phyloP scores from a whole-genome alignment of 768 basidiomycete species.

The Boletales sp. region DNA sequence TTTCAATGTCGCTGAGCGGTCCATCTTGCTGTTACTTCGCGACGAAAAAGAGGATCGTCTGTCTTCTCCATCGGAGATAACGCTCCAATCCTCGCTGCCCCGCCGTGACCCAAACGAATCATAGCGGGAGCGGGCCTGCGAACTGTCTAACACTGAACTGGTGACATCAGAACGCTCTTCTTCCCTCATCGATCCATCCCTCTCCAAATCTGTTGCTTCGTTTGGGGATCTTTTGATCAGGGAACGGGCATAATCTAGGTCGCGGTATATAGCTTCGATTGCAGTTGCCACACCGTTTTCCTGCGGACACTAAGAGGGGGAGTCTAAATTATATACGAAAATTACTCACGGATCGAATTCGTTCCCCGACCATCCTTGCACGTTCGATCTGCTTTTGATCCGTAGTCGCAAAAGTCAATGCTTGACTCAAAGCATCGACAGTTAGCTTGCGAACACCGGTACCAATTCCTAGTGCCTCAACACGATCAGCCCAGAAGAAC shows the following conservation, averaged over 20 bases:
- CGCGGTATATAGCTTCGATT: constrained; percentile 93
- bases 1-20: constrained; percentile 40
- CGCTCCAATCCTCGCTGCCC: constrained; percentile 84
- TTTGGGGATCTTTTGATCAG: constrained; percentile 61
- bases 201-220: constrained; percentile 21
- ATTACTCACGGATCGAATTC: constrained; percentile 69
- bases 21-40: constrained; percentile 37
- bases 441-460: constrained; percentile 85
- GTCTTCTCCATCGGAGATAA: constrained; percentile 77
- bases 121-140: constrained; percentile 43
- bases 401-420: constrained; percentile 77
- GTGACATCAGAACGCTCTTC: constrained; percentile 31
- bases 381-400: constrained; percentile 87
- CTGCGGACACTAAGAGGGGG: constrained; percentile 36
- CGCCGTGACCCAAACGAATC: constrained; percentile 55
- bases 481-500: constrained; percentile 96
- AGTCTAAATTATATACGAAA: background rate
- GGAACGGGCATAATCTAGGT: constrained; percentile 90
- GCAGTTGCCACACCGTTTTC: constrained; percentile 95
- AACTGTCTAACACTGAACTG: constrained; percentile 26
- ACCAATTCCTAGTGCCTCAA: constrained; percentile 94
- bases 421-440: constrained; percentile 71
- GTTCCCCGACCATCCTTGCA: constrained; percentile 80
- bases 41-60: constrained; percentile 54
- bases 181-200: constrained; percentile 21